Conservation (phyloP, 108 stramenopile genomes). For the Cylindrotheca fusiformis region DNA sequence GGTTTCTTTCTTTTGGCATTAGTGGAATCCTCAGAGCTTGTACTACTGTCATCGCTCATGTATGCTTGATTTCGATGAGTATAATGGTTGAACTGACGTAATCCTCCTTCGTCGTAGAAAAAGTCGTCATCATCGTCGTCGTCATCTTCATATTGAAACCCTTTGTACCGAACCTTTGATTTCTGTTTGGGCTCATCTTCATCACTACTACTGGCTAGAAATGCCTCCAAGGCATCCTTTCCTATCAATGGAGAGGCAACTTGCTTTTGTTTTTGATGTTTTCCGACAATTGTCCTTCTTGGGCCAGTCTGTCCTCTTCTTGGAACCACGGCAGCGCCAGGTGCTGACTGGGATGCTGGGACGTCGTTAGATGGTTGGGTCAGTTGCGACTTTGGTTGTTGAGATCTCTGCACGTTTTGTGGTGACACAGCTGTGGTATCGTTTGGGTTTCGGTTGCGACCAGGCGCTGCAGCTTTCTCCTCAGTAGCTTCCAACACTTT, state of each 20-base stretch:
- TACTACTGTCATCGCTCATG: not conserved
- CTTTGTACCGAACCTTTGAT: not conserved
- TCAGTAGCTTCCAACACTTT: constrained; percentile 1
- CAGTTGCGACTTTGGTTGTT: not conserved
- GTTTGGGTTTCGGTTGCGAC: not conserved
- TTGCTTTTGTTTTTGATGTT: not conserved
- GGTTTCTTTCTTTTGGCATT: no score
- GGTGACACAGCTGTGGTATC: not conserved
- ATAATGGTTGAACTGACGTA: constrained; percentile 6
- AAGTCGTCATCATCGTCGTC: constrained; percentile 42
- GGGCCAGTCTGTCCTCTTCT: not conserved
- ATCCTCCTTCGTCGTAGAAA: constrained; percentile 35
- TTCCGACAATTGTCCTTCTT: not conserved
- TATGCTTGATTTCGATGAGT: no score
- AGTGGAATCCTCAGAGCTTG: not conserved
- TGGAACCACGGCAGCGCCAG: not conserved
- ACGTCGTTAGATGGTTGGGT: not conserved
- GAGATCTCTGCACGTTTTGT: not conserved
- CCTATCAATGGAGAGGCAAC: constrained; percentile 2
- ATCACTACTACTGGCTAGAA: constrained; percentile 43
- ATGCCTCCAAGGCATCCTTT: constrained; percentile 48
- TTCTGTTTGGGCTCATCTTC: constrained; percentile 18
- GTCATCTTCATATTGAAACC: constrained; percentile 17
- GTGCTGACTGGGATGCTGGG: not conserved
- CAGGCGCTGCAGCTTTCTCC: not conserved